Evolutionary conservation across 345 rosid species (phyloP).

Genomic region (Populus davidiana): DNA sequence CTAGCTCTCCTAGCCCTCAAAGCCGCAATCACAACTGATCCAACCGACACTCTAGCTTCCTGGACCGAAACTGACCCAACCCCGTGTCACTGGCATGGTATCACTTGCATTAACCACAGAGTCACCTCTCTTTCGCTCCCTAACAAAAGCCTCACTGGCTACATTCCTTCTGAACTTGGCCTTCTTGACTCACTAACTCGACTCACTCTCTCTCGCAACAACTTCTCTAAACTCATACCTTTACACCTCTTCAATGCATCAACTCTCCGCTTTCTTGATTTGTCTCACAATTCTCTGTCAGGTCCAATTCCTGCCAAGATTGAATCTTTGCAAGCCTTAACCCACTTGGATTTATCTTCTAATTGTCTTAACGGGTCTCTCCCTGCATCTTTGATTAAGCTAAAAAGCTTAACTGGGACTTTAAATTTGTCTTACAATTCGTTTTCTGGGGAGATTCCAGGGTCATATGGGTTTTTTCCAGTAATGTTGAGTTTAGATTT

Average conservation of each 20-base stretch:
- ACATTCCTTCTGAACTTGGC: conserved; percentile 89
- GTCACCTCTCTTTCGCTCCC: conserved; percentile 67
- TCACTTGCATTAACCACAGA: conserved; percentile 53
- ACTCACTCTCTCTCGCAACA: conserved; percentile 58
- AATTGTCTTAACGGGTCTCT: conserved; percentile 71
- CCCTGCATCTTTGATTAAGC: conserved; percentile 55
- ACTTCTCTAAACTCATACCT: conserved; percentile 64
- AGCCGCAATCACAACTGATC: conserved; percentile 65
- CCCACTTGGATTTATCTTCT: conserved; percentile 70
- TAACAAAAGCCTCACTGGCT: conserved; percentile 52
- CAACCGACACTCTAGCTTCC: conserved; percentile 46
- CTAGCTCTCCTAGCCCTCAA: conserved; percentile 86
- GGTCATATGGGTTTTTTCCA: conserved; percentile 62
- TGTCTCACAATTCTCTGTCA: conserved; percentile 67
- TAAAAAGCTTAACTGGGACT: conserved; percentile 58
- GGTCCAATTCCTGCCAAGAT: conserved; percentile 62
- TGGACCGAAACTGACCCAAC: conserved; percentile 75
- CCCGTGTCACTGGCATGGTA: conserved; percentile 82
- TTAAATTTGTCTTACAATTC: conserved; percentile 69
- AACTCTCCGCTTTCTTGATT: conserved; percentile 51
- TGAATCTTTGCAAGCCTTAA: conserved; percentile 38
- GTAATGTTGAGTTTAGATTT: conserved; percentile 82
- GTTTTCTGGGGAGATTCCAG: conserved; percentile 75
- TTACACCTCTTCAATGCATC: conserved; percentile 56
- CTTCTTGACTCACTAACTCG: conserved; percentile 58